Evolutionary conservation across 805 yeast species (phyloP), one percentile per base, ranked within the genome.

Genomic region (Monosporozyma siamensis): DNA sequence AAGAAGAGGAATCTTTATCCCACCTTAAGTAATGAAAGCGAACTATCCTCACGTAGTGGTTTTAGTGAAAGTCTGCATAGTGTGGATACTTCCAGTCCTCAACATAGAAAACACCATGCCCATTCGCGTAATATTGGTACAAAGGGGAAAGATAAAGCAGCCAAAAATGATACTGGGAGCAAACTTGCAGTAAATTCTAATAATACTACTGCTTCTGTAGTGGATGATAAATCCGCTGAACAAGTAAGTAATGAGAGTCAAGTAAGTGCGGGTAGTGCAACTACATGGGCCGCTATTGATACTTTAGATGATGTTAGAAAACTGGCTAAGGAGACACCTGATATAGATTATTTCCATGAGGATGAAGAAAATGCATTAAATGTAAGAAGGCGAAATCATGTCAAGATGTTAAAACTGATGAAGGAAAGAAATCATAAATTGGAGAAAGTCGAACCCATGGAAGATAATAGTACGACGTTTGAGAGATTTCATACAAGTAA

Each of bases 201-300:
- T 12, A 20, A 9, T 9, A 11, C 11, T 15, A 17, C 32, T 9
- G 4, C 25, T 12, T 17, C 7, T 11, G 18, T 20, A 3, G 31
- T 12, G 3, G 20, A 31, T 11, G 18, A 12, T 11, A 14, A 34
- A 83, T 42, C 39, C 7, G n/a, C 5, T 26, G 30, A 67, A 75
- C 46, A 88, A 80, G 63, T 17, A 26, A 37, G 39, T 31, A 31
- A 18, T 20, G 35, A 31, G 5, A 30, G 34, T 30, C 6, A 95
- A 85, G 15, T 3, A 6, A 31, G 14, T 2, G 14, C 22, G 5
- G 35, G 35, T 10, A 15, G 20, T 61, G 72, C 74, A 6, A 42
- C 38, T 53, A 68, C 85, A 37, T 89, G 95, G 95, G 80, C 90
- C 6, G 94, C 86, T 51, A 79, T 88, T 39, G 95, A 84, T 53